Conservation (phyloP, 2,329 filamentous ascomycete species). For the Colletotrichum sp. region DNA sequence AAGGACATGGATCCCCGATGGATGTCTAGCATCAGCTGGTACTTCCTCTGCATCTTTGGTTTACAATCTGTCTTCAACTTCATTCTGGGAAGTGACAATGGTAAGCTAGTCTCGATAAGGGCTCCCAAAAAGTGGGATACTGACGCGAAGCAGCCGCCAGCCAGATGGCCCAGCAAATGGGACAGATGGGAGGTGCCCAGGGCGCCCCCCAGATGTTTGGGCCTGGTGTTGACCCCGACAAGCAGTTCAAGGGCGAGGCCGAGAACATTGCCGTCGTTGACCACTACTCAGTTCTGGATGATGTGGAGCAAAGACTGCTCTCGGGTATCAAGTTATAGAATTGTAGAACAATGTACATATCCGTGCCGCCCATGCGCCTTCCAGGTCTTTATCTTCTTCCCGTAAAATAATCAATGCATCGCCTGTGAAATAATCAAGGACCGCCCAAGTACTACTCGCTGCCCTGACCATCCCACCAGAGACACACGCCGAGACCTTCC, state of each 20-base stretch:
- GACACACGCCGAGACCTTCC: slow-evolving; percentile 64
- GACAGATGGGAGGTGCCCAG: slow-evolving; percentile 73
- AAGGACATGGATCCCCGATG: slow-evolving; percentile 96
- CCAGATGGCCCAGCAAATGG: slow-evolving; percentile 91
- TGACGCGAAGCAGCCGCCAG: slow-evolving; percentile 72
- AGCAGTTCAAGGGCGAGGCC: slow-evolving; percentile 89
- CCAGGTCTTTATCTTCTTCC: not conserved
- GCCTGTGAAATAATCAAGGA: not conserved
- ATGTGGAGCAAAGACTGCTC: slow-evolving; percentile 84
- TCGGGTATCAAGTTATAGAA: slow-evolving; percentile 50
- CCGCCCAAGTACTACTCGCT: slow-evolving; percentile 1
- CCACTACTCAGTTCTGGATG: slow-evolving; percentile 89
- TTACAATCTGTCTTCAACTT: slow-evolving; percentile 98
- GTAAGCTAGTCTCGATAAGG: slow-evolving; percentile 55
- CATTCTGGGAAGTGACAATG: slow-evolving; percentile 92
- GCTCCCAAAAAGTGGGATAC: slow-evolving; percentile 1
- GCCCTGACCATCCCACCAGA: slow-evolving; percentile 63
- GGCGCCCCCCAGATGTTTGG: slow-evolving; percentile 75
- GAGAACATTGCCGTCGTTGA: slow-evolving; percentile 96
- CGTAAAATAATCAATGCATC: not conserved
- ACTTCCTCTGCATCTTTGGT: slow-evolving; percentile 96
- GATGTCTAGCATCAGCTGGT: slow-evolving; percentile 99
- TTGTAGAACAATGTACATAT: slow-evolving; percentile 12
- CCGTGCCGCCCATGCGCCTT: not conserved
- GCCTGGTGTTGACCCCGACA: slow-evolving; percentile 92